Conservation (phyloP, 140 eudicot species). For the Cichorium intybus region DNA sequence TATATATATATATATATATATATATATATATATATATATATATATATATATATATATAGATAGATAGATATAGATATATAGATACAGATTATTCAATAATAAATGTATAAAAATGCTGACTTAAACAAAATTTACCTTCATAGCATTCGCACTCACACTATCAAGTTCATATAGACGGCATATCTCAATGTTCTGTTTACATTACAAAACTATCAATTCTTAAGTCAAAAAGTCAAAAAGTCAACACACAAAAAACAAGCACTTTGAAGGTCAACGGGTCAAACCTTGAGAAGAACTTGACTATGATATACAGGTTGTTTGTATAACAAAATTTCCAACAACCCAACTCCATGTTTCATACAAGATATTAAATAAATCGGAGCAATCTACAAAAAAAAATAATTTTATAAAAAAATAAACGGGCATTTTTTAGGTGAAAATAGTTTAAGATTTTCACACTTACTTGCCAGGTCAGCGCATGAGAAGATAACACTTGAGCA, state of each 20-base stretch:
- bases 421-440: neutral
- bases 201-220: neutral
- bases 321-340: constrained; percentile 82
- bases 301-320: constrained; percentile 84
- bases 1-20: too few species aligned
- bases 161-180: constrained; percentile 95
- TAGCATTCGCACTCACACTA: constrained; percentile 53
- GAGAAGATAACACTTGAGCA: constrained; percentile 93
- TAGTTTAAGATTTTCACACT: constrained; percentile 25
- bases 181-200: constrained; percentile 71
- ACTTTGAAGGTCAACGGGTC: neutral
- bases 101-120: neutral
- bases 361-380: constrained; percentile 91
- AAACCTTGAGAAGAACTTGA: constrained; percentile 77
- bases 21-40: too few species aligned
- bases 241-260: neutral
- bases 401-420: neutral
- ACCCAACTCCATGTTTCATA: constrained; percentile 75
- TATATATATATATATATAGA: too few species aligned
- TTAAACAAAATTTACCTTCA: constrained; percentile 66
- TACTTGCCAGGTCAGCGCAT: constrained; percentile 95
- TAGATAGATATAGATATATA: too few species aligned
- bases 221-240: constrained; percentile 10
- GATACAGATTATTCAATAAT: neutral
- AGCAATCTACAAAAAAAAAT: constrained; percentile 64